Evolutionary conservation across 2,329 filamentous ascomycete species (phyloP).

Genomic region (Botrytis hyacinthi): DNA sequence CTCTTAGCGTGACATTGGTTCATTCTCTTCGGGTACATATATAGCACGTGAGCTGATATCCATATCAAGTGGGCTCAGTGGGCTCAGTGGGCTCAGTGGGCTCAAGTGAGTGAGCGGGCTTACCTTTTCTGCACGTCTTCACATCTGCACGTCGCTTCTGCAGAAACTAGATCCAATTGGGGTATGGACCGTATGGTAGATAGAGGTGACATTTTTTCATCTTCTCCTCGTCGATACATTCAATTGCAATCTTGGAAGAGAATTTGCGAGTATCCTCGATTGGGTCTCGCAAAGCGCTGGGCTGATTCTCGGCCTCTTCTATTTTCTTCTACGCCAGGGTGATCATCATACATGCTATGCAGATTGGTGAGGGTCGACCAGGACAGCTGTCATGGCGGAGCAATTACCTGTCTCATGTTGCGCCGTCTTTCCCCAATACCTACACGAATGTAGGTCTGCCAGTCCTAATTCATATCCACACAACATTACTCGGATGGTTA

Average conservation of each 20-base stretch:
- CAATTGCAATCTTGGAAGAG: not conserved
- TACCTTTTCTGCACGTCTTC: not conserved
- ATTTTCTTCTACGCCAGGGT: not conserved
- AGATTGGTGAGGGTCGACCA: not conserved
- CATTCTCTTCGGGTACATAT: not conserved
- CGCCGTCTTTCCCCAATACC: not conserved
- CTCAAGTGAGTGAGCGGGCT: not conserved
- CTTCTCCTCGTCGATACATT: not conserved
- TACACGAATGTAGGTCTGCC: not conserved
- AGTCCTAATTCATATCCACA: not conserved
- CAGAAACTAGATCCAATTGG: not conserved
- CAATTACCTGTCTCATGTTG: not conserved
- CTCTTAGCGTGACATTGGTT: not conserved
- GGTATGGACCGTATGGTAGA: not conserved
- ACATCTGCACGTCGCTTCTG: not conserved
- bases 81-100: not conserved
- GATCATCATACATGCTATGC: not conserved
- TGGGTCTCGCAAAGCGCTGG: not conserved
- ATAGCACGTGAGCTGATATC: not conserved
- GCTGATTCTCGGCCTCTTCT: not conserved
- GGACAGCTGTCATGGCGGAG: not conserved
- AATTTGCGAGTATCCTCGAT: not conserved
- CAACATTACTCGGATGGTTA: not conserved
- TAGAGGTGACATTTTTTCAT: not conserved
- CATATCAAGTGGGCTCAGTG: not conserved